Percentiles rank a stretch among this genome's conserved stretches.
Conservation (phyloP, 345 rosid species). For the Rubroshorea leprosula region DNA sequence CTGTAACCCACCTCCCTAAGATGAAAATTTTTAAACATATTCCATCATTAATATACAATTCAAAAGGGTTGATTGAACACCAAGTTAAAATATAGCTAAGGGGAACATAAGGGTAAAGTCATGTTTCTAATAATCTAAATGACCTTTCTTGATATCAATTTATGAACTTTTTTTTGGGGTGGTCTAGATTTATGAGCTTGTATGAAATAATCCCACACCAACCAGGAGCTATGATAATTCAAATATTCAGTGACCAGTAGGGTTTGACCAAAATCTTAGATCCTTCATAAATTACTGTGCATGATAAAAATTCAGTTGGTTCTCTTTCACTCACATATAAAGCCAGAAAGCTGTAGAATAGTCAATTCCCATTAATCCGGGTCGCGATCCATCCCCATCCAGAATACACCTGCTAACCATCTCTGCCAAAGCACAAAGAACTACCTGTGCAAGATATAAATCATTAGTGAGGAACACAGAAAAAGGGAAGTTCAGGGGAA, state of each 20-base stretch:
- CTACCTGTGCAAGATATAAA: slow-evolving; percentile 36
- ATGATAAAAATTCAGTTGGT: background rate
- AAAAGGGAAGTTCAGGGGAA: background rate
- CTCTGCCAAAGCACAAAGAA: slow-evolving; percentile 81
- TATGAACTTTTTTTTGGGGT: too few species aligned
- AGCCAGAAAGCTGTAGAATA: slow-evolving; percentile 78
- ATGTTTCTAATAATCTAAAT: background rate
- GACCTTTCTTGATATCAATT: too few species aligned
- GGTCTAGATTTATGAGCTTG: too few species aligned
- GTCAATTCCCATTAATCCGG: slow-evolving; percentile 80
- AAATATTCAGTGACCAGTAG: background rate
- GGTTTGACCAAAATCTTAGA: background rate
- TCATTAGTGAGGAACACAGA: background rate
- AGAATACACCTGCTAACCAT: slow-evolving; percentile 75
- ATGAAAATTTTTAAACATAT: slow-evolving; percentile 8
- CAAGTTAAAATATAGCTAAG: too few species aligned
- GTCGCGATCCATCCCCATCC: slow-evolving; percentile 46
- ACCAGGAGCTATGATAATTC: background rate
- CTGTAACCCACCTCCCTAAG: slow-evolving; percentile 70
- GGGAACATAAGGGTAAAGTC: too few species aligned
- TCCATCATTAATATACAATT: background rate
- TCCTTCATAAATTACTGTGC: background rate
- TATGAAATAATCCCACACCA: too few species aligned
- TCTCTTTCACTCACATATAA: slow-evolving; percentile 48
- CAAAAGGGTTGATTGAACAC: background rate